Percentiles rank a stretch among this genome's conserved stretches.
phyloP scores from a whole-genome alignment of 306 rosid genomes.

The Dalbergia oliveri region DNA sequence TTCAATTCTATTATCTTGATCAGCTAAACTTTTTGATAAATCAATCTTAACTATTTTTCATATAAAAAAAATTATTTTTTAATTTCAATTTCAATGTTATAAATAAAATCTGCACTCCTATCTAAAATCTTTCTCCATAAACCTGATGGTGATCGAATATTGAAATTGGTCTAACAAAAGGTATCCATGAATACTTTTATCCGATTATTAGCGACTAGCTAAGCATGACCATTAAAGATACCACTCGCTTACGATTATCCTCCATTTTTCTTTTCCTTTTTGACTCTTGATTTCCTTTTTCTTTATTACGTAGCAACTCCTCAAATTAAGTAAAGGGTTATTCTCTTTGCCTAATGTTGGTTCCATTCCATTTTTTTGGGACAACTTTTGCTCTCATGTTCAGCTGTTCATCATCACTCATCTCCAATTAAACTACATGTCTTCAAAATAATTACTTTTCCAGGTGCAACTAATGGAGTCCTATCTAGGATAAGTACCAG shows the following conservation, averaged over 20 bases:
- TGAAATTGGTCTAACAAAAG: background rate
- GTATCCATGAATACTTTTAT: background rate
- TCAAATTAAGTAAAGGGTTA: conserved; percentile 34
- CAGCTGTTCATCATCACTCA: conserved; percentile 58
- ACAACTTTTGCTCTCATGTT: conserved; percentile 57
- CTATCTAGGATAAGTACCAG: conserved; percentile 33
- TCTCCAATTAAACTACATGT: conserved; percentile 46
- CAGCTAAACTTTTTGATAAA: too few species aligned
- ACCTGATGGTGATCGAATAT: background rate
- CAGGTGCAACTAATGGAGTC: conserved; percentile 47
- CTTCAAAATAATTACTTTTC: conserved; percentile 49
- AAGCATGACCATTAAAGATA: conserved; percentile 14
- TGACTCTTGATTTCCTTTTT: conserved; percentile 1
- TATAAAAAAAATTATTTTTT: background rate
- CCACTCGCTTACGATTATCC: too few species aligned
- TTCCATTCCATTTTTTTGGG: conserved; percentile 51
- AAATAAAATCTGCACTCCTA: background rate
- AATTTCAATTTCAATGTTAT: background rate
- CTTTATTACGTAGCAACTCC: background rate
- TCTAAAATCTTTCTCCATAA: background rate
- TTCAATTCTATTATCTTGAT: too few species aligned
- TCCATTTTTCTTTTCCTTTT: conserved; percentile 8
- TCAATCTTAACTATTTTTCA: background rate
- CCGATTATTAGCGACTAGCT: background rate
- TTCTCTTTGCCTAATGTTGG: conserved; percentile 49